Conservation (phyloP, 1,284 basidiomycete species). For the Athelia psychrophila region DNA sequence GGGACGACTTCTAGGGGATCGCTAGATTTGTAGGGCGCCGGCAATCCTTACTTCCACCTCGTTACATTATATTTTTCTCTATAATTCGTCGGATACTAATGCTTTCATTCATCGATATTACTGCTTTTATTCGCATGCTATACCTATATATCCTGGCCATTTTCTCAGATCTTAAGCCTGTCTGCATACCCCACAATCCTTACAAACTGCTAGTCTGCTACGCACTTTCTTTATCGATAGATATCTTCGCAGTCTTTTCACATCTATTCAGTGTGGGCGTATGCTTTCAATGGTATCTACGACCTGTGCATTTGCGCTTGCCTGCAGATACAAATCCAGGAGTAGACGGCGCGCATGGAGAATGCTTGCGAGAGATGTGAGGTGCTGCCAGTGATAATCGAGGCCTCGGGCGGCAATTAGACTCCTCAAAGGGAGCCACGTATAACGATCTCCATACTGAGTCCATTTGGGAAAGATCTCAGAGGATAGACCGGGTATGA, state of each 20-base stretch:
- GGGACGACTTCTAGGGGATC: background rate
- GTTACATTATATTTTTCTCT: no score
- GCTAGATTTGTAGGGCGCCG: background rate
- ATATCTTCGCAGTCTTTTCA: background rate
- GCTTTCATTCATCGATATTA: no score
- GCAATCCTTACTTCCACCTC: background rate
- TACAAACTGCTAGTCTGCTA: no score
- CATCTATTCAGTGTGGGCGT: background rate
- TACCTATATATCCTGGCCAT: background rate
- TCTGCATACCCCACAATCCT: background rate
- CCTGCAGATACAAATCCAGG: constrained; percentile 12
- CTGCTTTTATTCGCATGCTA: no score
- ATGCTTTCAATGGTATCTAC: no score
- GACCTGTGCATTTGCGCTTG: constrained; percentile 1
- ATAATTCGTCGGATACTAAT: no score
- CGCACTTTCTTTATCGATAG: background rate
- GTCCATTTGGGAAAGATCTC: constrained; percentile 8
- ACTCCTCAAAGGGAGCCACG: constrained; percentile 12
- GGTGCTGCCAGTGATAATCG: constrained; percentile 11
- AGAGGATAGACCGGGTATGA: no score
- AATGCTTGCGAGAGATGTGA: constrained; percentile 12
- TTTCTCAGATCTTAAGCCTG: background rate
- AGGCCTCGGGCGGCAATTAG: constrained; percentile 14
- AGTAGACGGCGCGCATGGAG: constrained; percentile 11
- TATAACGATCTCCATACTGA: constrained; percentile 16